phyloP scores from a whole-genome alignment of 768 basidiomycete species.

The Amanita pseudoporphyria region DNA sequence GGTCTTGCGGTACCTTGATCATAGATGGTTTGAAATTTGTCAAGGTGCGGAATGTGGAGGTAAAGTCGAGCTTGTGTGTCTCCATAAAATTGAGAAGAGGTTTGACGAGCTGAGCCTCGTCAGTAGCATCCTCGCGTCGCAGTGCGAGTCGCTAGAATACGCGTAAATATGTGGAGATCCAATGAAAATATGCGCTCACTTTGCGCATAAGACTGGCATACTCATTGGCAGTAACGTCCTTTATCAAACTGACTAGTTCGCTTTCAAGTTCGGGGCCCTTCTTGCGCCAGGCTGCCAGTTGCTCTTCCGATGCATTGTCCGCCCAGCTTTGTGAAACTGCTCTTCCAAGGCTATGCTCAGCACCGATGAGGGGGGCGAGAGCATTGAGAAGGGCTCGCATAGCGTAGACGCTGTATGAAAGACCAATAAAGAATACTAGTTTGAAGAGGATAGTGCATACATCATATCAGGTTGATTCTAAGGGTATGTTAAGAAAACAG shows the following conservation, averaged over 20 bases:
- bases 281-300: slow-evolving; percentile 52
- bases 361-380: slow-evolving; percentile 80
- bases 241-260: slow-evolving; percentile 53
- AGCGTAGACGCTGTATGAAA: slow-evolving; percentile 53
- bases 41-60: slow-evolving; percentile 72
- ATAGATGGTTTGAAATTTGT: slow-evolving; percentile 46
- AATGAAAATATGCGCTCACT: slow-evolving; percentile 21
- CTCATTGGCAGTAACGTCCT: slow-evolving; percentile 48
- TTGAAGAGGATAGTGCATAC: slow-evolving; percentile 27
- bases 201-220: slow-evolving; percentile 67
- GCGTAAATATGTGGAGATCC: slow-evolving; percentile 8
- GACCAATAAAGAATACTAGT: background rate
- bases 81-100: slow-evolving; percentile 74
- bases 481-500: background rate
- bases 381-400: slow-evolving; percentile 68
- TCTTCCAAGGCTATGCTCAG: slow-evolving; percentile 52
- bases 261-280: slow-evolving; percentile 44
- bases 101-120: slow-evolving; percentile 50
- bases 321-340: slow-evolving; percentile 59
- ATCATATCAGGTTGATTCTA: slow-evolving; percentile 76
- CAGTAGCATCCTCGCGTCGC: slow-evolving; percentile 38
- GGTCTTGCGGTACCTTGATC: slow-evolving; percentile 7
- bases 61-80: slow-evolving; percentile 74
- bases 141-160: slow-evolving; percentile 65
- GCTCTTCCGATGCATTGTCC: slow-evolving; percentile 35